A percentile compares a stretch with the other conserved stretches of the same genome.
Conservation (phyloP, 768 basidiomycete genomes). For the Inosperma sp. region DNA sequence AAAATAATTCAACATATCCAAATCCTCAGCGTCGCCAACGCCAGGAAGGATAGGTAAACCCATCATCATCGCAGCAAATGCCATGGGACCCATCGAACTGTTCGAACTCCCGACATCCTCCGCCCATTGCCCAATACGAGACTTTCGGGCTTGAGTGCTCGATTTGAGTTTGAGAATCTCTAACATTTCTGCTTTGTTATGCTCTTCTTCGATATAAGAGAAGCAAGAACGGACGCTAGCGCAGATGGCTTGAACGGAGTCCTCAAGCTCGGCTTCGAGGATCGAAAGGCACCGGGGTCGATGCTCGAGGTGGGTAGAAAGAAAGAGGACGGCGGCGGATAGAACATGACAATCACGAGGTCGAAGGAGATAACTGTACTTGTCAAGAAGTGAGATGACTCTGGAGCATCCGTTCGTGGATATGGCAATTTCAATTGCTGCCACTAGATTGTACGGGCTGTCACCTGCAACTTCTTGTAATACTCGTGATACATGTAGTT, state of each 20-base stretch:
- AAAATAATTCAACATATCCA: slow-evolving; percentile 47
- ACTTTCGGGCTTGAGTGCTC: slow-evolving; percentile 37
- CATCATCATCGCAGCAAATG: slow-evolving; percentile 64
- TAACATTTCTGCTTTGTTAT: slow-evolving; percentile 37
- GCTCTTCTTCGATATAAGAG: slow-evolving; percentile 40
- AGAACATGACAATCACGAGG: slow-evolving; percentile 49
- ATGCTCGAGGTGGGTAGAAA: slow-evolving; percentile 24
- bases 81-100: slow-evolving; percentile 43
- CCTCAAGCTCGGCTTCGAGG: slow-evolving; percentile 49
- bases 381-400: slow-evolving; percentile 41
- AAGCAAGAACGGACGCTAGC: slow-evolving; percentile 44
- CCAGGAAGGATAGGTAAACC: slow-evolving; percentile 32
- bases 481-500: slow-evolving; percentile 31
- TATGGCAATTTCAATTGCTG: slow-evolving; percentile 51
- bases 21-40: slow-evolving; percentile 36
- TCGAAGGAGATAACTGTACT: slow-evolving; percentile 53
- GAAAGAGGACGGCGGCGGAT: slow-evolving; percentile 38
- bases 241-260: slow-evolving; percentile 40
- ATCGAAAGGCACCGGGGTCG: slow-evolving; percentile 37
- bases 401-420: slow-evolving; percentile 29
- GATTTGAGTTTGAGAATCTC: slow-evolving; percentile 43
- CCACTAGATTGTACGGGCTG: slow-evolving; percentile 48
- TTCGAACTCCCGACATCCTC: slow-evolving; percentile 36
- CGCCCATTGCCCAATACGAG: slow-evolving; percentile 50
- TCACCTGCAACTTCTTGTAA: slow-evolving; percentile 40